Percentiles rank a stretch among this genome's conserved stretches.
Conservation (phyloP, 2,329 filamentous ascomycete species). For the Herpotrichia juniperi region DNA sequence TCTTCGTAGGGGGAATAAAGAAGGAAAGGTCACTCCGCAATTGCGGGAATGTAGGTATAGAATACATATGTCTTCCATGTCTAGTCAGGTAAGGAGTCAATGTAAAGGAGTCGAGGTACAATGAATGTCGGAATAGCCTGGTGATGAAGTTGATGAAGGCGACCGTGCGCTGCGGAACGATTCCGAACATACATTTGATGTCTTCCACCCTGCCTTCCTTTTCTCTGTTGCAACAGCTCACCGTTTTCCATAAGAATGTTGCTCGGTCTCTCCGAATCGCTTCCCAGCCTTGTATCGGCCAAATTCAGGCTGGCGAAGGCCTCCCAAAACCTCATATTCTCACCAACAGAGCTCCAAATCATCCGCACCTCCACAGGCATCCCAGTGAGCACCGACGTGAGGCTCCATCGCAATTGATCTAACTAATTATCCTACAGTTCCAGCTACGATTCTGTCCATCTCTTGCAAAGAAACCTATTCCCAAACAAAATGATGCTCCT, state of each 20-base stretch:
- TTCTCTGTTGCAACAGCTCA: no score
- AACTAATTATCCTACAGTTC: conserved; percentile 58
- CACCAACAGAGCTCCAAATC: conserved; percentile 46
- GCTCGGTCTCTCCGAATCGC: conserved; percentile 39
- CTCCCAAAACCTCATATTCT: conserved; percentile 44
- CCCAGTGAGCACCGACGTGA: conserved; percentile 35
- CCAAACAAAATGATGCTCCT: conserved; percentile 41
- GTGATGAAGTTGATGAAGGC: no score
- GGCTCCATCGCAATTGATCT: neutral
- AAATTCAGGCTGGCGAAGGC: conserved; percentile 46
- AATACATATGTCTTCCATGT: no score
- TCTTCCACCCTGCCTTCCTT: no score
- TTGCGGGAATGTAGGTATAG: no score
- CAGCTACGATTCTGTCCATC: conserved; percentile 75
- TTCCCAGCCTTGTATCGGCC: conserved; percentile 44
- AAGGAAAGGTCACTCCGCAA: no score
- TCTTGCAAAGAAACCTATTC: conserved; percentile 68
- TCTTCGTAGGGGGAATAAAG: no score
- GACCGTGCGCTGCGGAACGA: no score
- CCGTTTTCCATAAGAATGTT: conserved; percentile 34
- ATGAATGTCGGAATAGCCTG: no score
- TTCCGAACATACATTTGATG: no score
- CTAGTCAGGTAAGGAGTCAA: no score
- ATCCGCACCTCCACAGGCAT: conserved; percentile 44
- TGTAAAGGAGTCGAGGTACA: no score